Conservation (phyloP, 331 rosid genomes). For the Prunus yedoensis region DNA sequence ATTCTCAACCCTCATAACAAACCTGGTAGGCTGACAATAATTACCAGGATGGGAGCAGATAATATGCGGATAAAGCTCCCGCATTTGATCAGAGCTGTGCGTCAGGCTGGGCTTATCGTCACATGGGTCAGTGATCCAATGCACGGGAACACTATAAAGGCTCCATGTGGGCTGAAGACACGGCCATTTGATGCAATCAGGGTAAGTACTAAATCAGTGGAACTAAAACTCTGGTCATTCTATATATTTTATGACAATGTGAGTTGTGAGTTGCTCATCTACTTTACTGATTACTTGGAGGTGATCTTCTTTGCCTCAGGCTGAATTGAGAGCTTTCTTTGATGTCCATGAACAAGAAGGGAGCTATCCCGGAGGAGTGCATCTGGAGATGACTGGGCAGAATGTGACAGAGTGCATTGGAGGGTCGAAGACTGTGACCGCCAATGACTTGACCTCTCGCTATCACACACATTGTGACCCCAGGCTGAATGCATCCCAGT, state of each 20-base stretch:
- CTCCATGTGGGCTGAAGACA: slow-evolving; percentile 47
- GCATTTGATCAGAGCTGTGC: slow-evolving; percentile 39
- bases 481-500: slow-evolving; percentile 47
- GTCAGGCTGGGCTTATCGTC: slow-evolving; percentile 44
- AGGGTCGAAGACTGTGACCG: slow-evolving; percentile 38
- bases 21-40: slow-evolving; percentile 40
- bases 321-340: slow-evolving; percentile 47
- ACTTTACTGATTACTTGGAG: neutral
- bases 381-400: slow-evolving; percentile 52
- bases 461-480: slow-evolving; percentile 49
- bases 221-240: neutral
- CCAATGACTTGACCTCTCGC: slow-evolving; percentile 40
- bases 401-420: slow-evolving; percentile 45
- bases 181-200: slow-evolving; percentile 42
- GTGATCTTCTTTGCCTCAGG: slow-evolving; percentile 18
- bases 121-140: slow-evolving; percentile 54
- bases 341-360: slow-evolving; percentile 53
- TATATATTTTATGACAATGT: neutral
- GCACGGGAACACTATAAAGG: slow-evolving; percentile 52
- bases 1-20: slow-evolving; percentile 36
- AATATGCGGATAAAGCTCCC: slow-evolving; percentile 48
- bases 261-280: neutral
- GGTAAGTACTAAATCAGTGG: slow-evolving; percentile 19
- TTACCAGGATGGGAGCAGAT: slow-evolving; percentile 50
- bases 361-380: slow-evolving; percentile 48